Conservation (phyloP, 2,329 filamentous ascomycete species). For the Cytospora chrysosperma region DNA sequence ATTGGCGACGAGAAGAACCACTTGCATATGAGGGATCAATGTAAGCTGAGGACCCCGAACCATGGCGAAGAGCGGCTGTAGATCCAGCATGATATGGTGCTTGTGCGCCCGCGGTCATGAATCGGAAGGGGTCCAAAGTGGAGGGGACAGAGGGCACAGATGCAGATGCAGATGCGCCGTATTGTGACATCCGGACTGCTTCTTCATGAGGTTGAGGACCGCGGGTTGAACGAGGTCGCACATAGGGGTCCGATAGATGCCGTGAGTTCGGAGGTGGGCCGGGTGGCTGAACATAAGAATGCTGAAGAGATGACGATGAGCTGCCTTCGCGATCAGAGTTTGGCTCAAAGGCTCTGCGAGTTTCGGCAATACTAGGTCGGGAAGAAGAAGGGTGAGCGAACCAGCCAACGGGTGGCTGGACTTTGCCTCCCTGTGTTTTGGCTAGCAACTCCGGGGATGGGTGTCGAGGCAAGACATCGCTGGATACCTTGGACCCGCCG, state of each 20-base stretch:
- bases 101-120: constrained; percentile 48
- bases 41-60: constrained; percentile 33
- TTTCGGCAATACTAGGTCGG: constrained; percentile 32
- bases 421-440: constrained; percentile 35
- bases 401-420: constrained; percentile 50
- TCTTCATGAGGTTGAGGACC: constrained; percentile 35
- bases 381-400: constrained; percentile 45
- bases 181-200: constrained; percentile 30
- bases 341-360: constrained; percentile 37
- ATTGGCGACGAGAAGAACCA: constrained; percentile 17
- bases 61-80: constrained; percentile 38
- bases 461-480: constrained; percentile 40
- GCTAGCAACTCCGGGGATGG: constrained; percentile 39
- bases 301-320: constrained; percentile 46
- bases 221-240: constrained; percentile 36
- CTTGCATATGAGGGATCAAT: constrained; percentile 6
- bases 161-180: constrained; percentile 30
- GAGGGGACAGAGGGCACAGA: constrained; percentile 33
- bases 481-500: constrained; percentile 31
- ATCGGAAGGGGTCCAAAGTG: constrained; percentile 50
- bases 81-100: constrained; percentile 36
- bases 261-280: constrained; percentile 34
- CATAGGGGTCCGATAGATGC: constrained; percentile 45
- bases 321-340: constrained; percentile 27
- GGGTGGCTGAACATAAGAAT: constrained; percentile 42